Percentiles rank a stretch among this genome's conserved stretches.
Evolutionary conservation across 1,284 basidiomycete genomes (phyloP).

Genomic region (Pseudozyma pruni): DNA sequence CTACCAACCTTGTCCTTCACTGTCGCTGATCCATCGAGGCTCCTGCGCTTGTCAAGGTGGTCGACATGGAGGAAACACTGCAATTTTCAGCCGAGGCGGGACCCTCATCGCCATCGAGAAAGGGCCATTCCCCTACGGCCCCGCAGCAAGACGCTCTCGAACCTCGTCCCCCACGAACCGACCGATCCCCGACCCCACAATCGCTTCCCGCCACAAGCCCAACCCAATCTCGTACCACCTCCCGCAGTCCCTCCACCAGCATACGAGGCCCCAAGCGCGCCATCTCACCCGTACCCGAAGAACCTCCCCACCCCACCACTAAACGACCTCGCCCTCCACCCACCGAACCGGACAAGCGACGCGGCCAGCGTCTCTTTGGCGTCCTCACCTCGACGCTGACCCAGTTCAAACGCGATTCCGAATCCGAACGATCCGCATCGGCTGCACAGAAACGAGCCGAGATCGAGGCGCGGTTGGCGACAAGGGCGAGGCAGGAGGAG

Average conservation of each 20-base stretch:
- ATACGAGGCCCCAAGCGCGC: slow-evolving; percentile 12
- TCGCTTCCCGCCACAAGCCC: slow-evolving; percentile 1
- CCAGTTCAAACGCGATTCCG: slow-evolving; percentile 33
- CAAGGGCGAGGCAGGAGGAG: slow-evolving; percentile 8
- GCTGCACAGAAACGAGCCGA: slow-evolving; percentile 9
- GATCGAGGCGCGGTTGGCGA: slow-evolving; percentile 17
- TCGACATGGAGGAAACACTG: too few relatives aligned
- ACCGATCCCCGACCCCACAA: slow-evolving; percentile 1
- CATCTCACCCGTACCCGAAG: slow-evolving; percentile 29
- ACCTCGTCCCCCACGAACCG: neutral
- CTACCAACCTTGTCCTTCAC: too few relatives aligned
- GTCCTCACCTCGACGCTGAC: slow-evolving; percentile 27
- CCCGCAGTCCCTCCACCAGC: slow-evolving; percentile 8
- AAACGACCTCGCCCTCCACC: slow-evolving; percentile 3
- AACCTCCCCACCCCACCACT: neutral
- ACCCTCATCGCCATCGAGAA: too few relatives aligned
- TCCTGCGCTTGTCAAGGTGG: too few relatives aligned
- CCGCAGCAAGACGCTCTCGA: neutral
- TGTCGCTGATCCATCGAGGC: too few relatives aligned
- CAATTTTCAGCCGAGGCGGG: too few relatives aligned
- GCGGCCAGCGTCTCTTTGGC: slow-evolving; percentile 29
- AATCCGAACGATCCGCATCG: slow-evolving; percentile 4
- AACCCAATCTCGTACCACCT: neutral
- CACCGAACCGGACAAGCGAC: slow-evolving; percentile 9
- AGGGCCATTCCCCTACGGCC: too few relatives aligned